These are phyloP conservation scores for Euphorbia schlechtendalii DNA, from an alignment of 441 rosid species.

Conservation along the genomic window DNA sequence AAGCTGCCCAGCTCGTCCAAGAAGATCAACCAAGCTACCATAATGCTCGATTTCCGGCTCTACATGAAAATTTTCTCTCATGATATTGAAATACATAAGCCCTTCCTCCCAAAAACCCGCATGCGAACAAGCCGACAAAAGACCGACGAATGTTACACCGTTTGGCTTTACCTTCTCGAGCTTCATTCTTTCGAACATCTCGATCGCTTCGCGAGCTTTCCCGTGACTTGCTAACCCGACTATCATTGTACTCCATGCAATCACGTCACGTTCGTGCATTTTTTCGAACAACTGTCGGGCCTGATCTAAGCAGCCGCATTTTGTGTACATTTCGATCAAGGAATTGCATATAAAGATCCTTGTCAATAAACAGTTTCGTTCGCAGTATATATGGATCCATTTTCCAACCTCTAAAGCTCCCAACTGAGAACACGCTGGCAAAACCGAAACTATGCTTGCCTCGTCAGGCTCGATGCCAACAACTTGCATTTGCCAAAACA, in stretches of 20 bases:
- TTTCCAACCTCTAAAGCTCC: conserved; percentile 60
- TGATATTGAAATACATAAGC: conserved; percentile 35
- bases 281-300: conserved; percentile 33
- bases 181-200: conserved; percentile 41
- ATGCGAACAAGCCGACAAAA: conserved; percentile 59
- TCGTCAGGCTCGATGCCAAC: conserved; percentile 50
- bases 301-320: conserved; percentile 43
- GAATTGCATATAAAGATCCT: conserved; percentile 42
- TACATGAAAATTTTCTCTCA: conserved; percentile 31
- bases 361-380: conserved; percentile 27
- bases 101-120: conserved; percentile 51
- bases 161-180: conserved; percentile 34
- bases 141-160: conserved; percentile 38
- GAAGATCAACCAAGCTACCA: conserved; percentile 48
- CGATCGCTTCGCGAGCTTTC: conserved; percentile 30
- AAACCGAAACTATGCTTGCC: conserved; percentile 46
- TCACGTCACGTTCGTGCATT: conserved; percentile 37
- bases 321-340: conserved; percentile 51
- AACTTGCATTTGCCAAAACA: conserved; percentile 43
- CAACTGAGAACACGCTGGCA: conserved; percentile 53
- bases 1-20: conserved; percentile 44
- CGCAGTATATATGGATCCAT: conserved; percentile 56
- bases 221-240: conserved; percentile 53
- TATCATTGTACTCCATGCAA: conserved; percentile 66
- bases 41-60: conserved; percentile 49